These are phyloP conservation scores for Vaccinium vitisidaea DNA, from an alignment of 148 eudicot species.

Conservation along the genomic window DNA sequence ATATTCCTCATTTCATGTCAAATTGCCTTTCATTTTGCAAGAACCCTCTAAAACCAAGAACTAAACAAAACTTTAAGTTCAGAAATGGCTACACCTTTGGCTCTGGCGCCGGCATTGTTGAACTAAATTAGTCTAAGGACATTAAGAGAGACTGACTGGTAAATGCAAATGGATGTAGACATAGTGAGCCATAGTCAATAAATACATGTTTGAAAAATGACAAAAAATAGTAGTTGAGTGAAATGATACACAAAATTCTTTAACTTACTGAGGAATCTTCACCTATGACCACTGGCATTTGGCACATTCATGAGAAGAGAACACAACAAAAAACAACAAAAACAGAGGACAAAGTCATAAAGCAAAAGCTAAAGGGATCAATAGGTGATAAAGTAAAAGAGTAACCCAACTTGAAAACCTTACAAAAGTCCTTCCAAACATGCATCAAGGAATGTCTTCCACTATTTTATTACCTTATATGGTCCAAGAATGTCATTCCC, in stretches of 20 bases:
- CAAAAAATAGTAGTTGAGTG: neutral
- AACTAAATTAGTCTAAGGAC: neutral
- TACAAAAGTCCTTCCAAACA: neutral
- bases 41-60: neutral
- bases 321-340: neutral
- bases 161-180: neutral
- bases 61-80: neutral
- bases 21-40: neutral
- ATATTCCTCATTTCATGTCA: neutral
- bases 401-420: neutral
- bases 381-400: neutral
- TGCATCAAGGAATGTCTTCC: neutral
- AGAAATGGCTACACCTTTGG: neutral
- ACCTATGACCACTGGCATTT: slow-evolving; percentile 1
- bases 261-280: neutral
- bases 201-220: neutral
- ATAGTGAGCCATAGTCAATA: slow-evolving; percentile 2
- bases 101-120: neutral
- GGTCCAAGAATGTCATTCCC: neutral
- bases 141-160: neutral
- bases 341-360: neutral
- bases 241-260: neutral
- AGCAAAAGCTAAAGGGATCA: neutral
- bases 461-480: neutral
- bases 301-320: neutral